Evolutionary conservation across 2,329 filamentous ascomycete species (phyloP), one percentile per base, ranked within the genome.

Genomic region (Xylaria sp.): DNA sequence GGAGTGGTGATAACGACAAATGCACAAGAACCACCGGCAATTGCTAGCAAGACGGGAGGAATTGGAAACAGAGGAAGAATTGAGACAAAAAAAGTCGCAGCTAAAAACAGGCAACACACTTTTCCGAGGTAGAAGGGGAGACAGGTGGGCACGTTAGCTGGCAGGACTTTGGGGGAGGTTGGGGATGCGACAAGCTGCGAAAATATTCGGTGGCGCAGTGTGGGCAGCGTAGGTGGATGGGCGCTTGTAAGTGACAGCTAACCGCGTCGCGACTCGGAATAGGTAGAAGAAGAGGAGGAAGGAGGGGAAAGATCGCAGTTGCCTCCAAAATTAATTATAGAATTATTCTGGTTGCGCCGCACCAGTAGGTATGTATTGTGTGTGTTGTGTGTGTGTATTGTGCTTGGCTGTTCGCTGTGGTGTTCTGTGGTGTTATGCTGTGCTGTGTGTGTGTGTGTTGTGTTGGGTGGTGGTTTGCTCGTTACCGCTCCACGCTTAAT

Each of bases 1-100:
- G 78, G 77, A 81, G 79, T 77, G 78, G 58, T 3, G 27, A 38
- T 22, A 31, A 20, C 36, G 42, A 51, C 17, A 31, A 39, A 38
- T 20, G 45, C 42, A 68, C 55, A 69, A 60, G 29, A 58, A 67
- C 64, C 57, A 61, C 69, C 57, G 57, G 64, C 62, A 47, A 29
- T 27, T 36, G 49, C 68, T 51, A 58, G 47, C 63, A 57, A 65
- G 25, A 65, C 25, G 31, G 22, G 29, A 2, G 31, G 49, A 31
- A 33, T 33, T 42, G 7, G 27, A 33, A 10, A 25, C 25, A n/a
- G 51, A 36, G 29, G 38, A 53, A 31, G 10, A 57, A 25, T 45
- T 15, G 27, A 22, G 42, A 38, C 9, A 5, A 39, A 5, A 54
- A 53, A 57, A 55, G 50, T 44, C 56, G 55, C 42, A 64, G 13